Evolutionary conservation across 306 rosid genomes (phyloP).

Genomic region (Casuarina equisetifolia): DNA sequence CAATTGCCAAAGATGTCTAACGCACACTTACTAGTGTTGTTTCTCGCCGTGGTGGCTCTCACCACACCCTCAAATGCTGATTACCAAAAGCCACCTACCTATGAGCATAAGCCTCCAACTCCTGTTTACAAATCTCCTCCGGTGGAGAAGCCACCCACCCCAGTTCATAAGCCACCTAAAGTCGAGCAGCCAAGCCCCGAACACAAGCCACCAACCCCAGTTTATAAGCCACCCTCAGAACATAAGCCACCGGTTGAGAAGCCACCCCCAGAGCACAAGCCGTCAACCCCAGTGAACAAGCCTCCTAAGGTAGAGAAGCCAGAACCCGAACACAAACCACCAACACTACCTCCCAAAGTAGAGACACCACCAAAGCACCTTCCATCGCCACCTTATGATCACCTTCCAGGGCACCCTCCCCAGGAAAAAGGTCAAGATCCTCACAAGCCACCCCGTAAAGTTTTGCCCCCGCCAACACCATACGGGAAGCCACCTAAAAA

Average conservation of each 20-base stretch:
- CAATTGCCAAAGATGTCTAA: neutral
- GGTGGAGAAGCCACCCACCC: neutral
- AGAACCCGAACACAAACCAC: neutral
- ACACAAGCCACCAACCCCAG: slow-evolving; percentile 14
- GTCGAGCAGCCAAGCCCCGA: slow-evolving; percentile 12
- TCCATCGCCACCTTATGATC: slow-evolving; percentile 20
- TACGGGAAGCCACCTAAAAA: neutral
- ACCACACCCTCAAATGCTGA: neutral
- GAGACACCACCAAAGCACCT: neutral
- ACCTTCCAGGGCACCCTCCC: slow-evolving; percentile 17
- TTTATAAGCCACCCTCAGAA: neutral
- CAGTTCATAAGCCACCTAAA: slow-evolving; percentile 3
- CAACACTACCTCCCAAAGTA: neutral
- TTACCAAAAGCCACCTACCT: neutral
- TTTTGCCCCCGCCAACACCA: neutral
- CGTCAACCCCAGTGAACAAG: too few species aligned
- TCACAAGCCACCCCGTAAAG: neutral
- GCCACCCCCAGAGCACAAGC: too few species aligned
- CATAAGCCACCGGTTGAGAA: neutral
- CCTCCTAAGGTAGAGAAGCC: slow-evolving; percentile 1
- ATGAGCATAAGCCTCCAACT: neutral
- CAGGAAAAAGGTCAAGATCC: neutral
- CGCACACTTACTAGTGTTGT: neutral
- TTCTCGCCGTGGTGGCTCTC: neutral
- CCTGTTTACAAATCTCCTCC: neutral